Base-by-base conservation (phyloP, 768 basidiomycete genomes). In the Amanita jacksonii region DNA sequence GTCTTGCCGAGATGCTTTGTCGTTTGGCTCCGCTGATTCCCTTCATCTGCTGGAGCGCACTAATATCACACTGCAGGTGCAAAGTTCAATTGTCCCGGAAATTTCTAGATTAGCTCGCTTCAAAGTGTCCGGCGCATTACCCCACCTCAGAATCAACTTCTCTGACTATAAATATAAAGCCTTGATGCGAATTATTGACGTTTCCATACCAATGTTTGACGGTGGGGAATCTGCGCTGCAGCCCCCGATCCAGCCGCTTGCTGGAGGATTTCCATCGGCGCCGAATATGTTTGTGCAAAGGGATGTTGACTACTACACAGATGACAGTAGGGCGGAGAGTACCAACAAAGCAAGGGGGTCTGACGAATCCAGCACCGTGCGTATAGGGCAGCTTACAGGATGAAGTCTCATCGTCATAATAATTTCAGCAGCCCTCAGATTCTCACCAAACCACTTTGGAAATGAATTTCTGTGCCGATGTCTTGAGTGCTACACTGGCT, bases 1-100 rank as follows among this genome's bases (percentile, higher is more conserved):
- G 47, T 72, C 81, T 8, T 97, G 90, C 60, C 76, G 86, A 45
- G 70, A 79, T 10, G 94, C 91, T 6, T 71, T 99, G 23, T 71
- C 71, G 2, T 73, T 74, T 7, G 62, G 73, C 40, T 66, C 68
- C 16, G 62, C 54, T 36, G 73, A 77, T 57, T 72, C 75, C 23
- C 71, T 96, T 12, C 96, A 98, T 62, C 68, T 99, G 40, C 65
- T 99, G 32, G 96, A 98, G 65, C 78, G 89, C 36, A 89, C 90
- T 55, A 94, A 80, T 61, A 82, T 99, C 56, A 79, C 85, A 51
- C 76, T 98, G 38, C 76, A 81, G 55, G 77, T 96, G 13, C 87
- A 96, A 54, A 93, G 85, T 55, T 96, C 92, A 1, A 98, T 98
- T 51, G 81, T 96, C 24, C 85, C 89, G 0, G 78, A 77, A 41